Percentiles rank a stretch among this genome's conserved stretches.
These are phyloP conservation scores for Solanum megistacrolobum DNA, from an alignment of 257 asterid genomes.

Conservation along the genomic window DNA sequence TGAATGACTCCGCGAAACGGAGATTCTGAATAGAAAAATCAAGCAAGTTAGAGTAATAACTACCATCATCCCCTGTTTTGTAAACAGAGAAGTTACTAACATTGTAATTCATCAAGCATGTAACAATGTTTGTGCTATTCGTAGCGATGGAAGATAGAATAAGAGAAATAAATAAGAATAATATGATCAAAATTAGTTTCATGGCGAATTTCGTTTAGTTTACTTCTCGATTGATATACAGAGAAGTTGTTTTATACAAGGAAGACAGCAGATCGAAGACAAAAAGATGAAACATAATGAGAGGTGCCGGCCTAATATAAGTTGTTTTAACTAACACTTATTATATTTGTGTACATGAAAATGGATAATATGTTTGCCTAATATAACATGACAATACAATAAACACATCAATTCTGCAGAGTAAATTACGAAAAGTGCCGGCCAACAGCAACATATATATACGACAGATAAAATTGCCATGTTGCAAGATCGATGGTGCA, in stretches of 20 bases:
- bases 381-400: not conserved
- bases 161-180: conserved; percentile 7
- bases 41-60: conserved; percentile 30
- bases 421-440: not conserved
- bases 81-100: conserved; percentile 37
- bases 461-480: not conserved
- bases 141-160: conserved; percentile 6
- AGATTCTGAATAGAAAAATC: conserved; percentile 64
- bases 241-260: not conserved
- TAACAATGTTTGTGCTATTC: not conserved
- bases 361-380: not conserved
- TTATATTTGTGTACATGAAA: not conserved
- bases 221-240: not conserved
- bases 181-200: not conserved
- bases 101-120: conserved; percentile 32
- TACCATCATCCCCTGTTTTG: conserved; percentile 8
- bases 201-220: not conserved
- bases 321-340: not conserved
- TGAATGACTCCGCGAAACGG: conserved; percentile 20
- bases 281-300: not conserved
- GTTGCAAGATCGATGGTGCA: not conserved
- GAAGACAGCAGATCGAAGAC: not conserved
- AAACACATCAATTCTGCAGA: not conserved
- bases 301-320: not conserved
- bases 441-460: not conserved